Base-by-base conservation (phyloP, 225 moss, liverwort and hornwort genomes). In the Pseudoscleropodium purum region DNA sequence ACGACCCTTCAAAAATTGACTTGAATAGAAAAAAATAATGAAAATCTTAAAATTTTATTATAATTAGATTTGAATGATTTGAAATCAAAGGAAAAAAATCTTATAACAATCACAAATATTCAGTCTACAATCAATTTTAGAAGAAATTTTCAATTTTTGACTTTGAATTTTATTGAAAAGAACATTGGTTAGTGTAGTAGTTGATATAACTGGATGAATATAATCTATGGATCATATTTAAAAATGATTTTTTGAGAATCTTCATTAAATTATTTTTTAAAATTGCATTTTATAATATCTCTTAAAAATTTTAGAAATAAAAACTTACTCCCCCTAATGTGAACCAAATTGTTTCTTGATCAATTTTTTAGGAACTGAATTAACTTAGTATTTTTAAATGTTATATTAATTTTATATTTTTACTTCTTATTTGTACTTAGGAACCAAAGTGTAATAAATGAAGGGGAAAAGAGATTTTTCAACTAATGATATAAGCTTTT, bases 321-420 rank as follows among this genome's bases (percentile, higher is more conserved):
- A 2, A 0, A 43, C 7, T 45, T 45, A 45, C 8, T 27, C 16
- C 3, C 4, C 6, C 21, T 8, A 5, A 0, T 13, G 5, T 23
- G 14, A 13, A 23, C 5, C 21, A 77, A 36, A 24, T 5, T 9
- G 0, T 54, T 77, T 54, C 0, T 52, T 54, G 24, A 24, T 77
- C 45, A 45, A 45, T 45, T 76, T 21, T 15, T 15, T 52, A 15
- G 36, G 9, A 79, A 57, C 17, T 11, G 2, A 26, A 57, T 57
- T 7, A 57, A 56, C 57, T 18, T 18, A 27, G 18, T 18, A 27
- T 15, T 37, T 36, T 79, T 57, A 2, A 18, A 26, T 16, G 17
- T 17, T 37, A 26, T n/a, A 23, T 52, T 77, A 14, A 0, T 34
- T 77, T 36, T 1, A 17, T 26, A 18, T 37, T 79, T 72, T 25